Conservation (phyloP, 106 monocot genomes). For the Dioscorea alata region DNA sequence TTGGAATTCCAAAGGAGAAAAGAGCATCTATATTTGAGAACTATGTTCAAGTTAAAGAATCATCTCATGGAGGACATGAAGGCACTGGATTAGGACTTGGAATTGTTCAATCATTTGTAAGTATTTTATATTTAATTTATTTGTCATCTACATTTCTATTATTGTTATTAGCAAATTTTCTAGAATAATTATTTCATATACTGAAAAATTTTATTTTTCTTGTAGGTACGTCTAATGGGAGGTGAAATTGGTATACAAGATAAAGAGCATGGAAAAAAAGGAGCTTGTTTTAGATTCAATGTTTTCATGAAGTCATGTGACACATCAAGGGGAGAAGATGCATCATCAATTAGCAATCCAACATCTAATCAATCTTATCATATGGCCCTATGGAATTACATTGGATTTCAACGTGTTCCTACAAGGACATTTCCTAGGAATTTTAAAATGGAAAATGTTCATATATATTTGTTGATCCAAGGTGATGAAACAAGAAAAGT, state of each 20-base stretch:
- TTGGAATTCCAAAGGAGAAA: conserved; percentile 82
- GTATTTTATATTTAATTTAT: conserved; percentile 7
- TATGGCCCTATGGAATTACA: not conserved
- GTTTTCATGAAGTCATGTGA: conserved; percentile 53
- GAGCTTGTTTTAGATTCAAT: conserved; percentile 87
- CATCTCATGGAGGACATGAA: conserved; percentile 19
- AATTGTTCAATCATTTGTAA: conserved; percentile 87
- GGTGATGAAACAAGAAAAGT: conserved; percentile 59
- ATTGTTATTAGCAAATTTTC: not conserved
- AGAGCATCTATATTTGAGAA: conserved; percentile 81
- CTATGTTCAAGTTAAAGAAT: conserved; percentile 79
- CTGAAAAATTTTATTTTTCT: not conserved
- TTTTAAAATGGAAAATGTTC: conserved; percentile 16
- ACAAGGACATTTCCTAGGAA: conserved; percentile 10
- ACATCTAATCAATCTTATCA: not conserved
- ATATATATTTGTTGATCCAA: conserved; percentile 27
- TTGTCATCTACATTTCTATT: not conserved
- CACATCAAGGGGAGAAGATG: conserved; percentile 3
- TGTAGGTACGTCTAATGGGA: conserved; percentile 85
- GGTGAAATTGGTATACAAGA: conserved; percentile 79
- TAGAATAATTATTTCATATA: not conserved
- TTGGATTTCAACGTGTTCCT: not conserved
- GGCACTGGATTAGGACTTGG: conserved; percentile 97
- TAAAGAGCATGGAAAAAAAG: conserved; percentile 54
- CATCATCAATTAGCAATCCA: not conserved